Evolutionary conservation across 306 rosid species (phyloP), one percentile per base, ranked within the genome.

Genomic region (Malus sylvestris): DNA sequence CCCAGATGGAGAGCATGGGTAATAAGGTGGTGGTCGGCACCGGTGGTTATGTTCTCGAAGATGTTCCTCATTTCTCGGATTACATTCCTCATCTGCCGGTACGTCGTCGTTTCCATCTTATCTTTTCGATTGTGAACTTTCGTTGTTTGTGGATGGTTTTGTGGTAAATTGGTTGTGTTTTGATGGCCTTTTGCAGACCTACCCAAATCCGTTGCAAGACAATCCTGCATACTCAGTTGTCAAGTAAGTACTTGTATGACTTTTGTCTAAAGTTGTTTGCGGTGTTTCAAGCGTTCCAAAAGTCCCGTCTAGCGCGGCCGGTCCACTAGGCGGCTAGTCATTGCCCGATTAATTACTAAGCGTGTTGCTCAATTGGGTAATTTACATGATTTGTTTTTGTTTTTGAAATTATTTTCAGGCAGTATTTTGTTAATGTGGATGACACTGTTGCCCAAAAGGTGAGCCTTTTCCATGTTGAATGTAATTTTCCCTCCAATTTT

Each of bases 141-240:
- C 3, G 9, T n/a, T 18, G 40, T 8, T 38, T 33, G 8, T 30
- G 68, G 8, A 20, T 20, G 32, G 8, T 25, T 19, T 16, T 70
- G 40, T 49, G 8, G 22, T 49, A 60, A 40, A 5, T 12, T 78
- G 13, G 20, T 51, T 77, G 63, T 81, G 18, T 27, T 61, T 80
- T 58, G 73, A 15, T 49, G 70, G 52, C 29, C 19, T 83, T 49
- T 46, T 80, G 76, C 88, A 95, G 98, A 89, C 96, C n/a, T 83
- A 78, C 78, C 18, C 84, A 4, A 95, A 95, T 91, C 99, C 97
- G 10, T 82, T 95, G 88, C 93, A 91, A 85, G 89, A 91, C 86
- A 89, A 92, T 82, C 93, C 97, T 67, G 97, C 98, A 9, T 95
- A 92, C 71, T 95, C 99, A 19, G 99, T 92, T 3, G 99, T 95